A percentile compares a stretch with the other conserved stretches of the same genome.
These are phyloP conservation scores for Colletotrichum sp. DNA, from an alignment of 2,329 filamentous ascomycete species.

Conservation along the genomic window DNA sequence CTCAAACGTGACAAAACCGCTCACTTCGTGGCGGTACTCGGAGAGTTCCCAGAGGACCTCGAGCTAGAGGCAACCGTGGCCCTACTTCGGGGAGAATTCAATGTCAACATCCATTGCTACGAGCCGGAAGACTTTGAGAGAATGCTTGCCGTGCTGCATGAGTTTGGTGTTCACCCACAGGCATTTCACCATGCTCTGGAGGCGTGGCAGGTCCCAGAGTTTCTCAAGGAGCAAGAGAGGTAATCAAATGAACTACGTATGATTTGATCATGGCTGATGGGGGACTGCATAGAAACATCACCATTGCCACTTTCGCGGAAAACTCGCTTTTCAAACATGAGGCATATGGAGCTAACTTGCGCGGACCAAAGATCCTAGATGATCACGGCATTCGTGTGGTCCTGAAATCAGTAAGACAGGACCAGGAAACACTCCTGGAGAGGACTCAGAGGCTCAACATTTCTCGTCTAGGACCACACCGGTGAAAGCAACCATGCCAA, in stretches of 20 bases:
- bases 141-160: constrained; percentile 43
- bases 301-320: constrained; percentile 46
- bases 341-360: constrained; percentile 42
- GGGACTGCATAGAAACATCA: constrained; percentile 34
- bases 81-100: constrained; percentile 43
- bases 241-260: background rate
- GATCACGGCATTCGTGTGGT: constrained; percentile 43
- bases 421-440: fast-evolving
- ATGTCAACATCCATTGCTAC: constrained; percentile 49
- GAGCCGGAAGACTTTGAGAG: constrained; percentile 46
- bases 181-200: constrained; percentile 46
- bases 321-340: constrained; percentile 46
- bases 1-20: no score
- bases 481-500: constrained; percentile 40
- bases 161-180: constrained; percentile 44
- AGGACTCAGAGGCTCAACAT: background rate
- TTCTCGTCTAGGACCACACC: constrained; percentile 32
- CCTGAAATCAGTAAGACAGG: constrained; percentile 38
- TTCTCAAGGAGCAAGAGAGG: constrained; percentile 39
- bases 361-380: constrained; percentile 41
- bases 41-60: constrained; percentile 38
- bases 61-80: constrained; percentile 43
- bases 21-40: no score
- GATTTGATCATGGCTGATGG: background rate
- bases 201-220: constrained; percentile 42